Percentiles rank a stretch among this genome's conserved stretches.
These are phyloP conservation scores for Phlebopus sp. DNA, from an alignment of 1,284 basidiomycete species.

Conservation along the genomic window DNA sequence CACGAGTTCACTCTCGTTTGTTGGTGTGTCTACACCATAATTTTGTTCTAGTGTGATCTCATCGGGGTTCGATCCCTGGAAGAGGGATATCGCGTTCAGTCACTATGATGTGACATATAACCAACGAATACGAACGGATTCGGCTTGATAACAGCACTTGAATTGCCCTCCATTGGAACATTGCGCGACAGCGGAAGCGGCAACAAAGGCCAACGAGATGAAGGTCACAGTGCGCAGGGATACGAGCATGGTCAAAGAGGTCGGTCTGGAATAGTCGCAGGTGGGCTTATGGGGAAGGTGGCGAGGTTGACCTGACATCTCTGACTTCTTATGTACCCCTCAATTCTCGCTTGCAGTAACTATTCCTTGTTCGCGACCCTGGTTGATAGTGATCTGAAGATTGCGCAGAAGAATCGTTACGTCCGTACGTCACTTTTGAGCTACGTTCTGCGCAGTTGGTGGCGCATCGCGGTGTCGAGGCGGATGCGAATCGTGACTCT, in stretches of 20 bases:
- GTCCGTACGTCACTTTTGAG: too few relatives aligned
- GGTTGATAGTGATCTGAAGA: too few relatives aligned
- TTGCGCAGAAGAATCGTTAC: too few relatives aligned
- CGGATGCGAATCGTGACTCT: too few relatives aligned
- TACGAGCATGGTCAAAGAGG: background rate
- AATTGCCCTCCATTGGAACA: background rate
- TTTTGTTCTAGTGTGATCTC: background rate
- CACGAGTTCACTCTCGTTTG: background rate
- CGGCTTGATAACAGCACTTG: background rate
- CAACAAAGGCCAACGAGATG: background rate
- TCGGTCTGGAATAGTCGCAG: background rate
- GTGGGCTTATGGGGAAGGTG: background rate
- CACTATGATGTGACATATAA: background rate
- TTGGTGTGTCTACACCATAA: background rate
- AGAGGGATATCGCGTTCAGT: background rate
- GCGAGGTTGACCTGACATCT: background rate
- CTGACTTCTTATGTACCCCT: background rate
- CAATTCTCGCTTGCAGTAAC: too few relatives aligned
- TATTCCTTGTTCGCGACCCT: background rate
- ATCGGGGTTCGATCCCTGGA: background rate
- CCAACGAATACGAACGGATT: background rate
- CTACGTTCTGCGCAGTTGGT: too few relatives aligned
- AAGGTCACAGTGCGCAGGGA: background rate
- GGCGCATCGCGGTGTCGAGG: too few relatives aligned
- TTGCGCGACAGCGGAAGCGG: background rate